A percentile compares a stretch with the other conserved stretches of the same genome.
Conservation (phyloP, 495 filamentous ascomycete species). For the Penicillium waksmanii region DNA sequence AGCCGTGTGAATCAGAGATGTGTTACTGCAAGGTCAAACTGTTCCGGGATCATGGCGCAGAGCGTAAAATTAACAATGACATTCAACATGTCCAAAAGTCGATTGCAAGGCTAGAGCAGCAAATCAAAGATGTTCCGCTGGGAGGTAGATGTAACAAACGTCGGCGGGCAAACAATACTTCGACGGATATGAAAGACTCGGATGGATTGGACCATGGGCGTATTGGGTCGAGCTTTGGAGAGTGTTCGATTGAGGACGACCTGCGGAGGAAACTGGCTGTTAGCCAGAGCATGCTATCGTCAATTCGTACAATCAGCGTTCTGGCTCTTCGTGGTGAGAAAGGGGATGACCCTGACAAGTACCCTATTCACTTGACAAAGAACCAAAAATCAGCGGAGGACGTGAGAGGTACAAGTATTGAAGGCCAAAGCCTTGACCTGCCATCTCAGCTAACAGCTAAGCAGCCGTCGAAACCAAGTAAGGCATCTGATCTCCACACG, state of each 20-base stretch:
- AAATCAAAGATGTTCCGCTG: background rate
- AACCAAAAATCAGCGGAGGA: too few relatives aligned
- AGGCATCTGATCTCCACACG: too few relatives aligned
- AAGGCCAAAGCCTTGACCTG: too few relatives aligned
- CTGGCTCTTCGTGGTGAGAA: slow-evolving; percentile 4
- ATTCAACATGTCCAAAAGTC: slow-evolving; percentile 90
- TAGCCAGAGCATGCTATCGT: background rate
- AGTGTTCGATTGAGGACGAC: background rate
- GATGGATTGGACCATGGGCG: too few relatives aligned
- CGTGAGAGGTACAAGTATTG: too few relatives aligned
- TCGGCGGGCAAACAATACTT: too few relatives aligned
- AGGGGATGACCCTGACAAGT: background rate
- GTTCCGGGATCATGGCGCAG: slow-evolving; percentile 94
- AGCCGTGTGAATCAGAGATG: slow-evolving; percentile 56
- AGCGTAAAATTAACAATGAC: slow-evolving; percentile 93
- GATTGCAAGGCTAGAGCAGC: slow-evolving; percentile 70
- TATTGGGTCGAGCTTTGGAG: background rate
- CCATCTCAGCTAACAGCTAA: too few relatives aligned
- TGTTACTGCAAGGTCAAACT: slow-evolving; percentile 96
- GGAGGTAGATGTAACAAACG: background rate
- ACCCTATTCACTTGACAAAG: too few relatives aligned
- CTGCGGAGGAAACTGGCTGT: background rate
- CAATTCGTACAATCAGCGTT: background rate
- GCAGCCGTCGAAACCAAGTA: too few relatives aligned
- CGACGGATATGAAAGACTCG: background rate